Evolutionary conservation across 208 protist genomes (phyloP).

Genomic region (Leishmania braziliensis): DNA sequence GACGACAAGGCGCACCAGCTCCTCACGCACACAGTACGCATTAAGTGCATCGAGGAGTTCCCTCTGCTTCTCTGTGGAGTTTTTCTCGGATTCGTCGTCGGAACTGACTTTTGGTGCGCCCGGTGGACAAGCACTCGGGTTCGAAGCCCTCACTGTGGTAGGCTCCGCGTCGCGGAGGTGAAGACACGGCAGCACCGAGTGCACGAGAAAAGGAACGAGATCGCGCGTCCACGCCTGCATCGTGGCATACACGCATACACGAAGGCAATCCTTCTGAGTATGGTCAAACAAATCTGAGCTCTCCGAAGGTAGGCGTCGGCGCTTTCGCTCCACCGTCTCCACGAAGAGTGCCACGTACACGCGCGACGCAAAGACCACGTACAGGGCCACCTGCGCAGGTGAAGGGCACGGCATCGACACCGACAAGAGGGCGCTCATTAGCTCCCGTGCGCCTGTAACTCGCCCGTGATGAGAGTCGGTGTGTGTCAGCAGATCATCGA

Average conservation of each 20-base stretch:
- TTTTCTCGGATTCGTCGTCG: background rate
- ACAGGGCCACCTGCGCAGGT: conserved; percentile 17
- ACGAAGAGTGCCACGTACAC: conserved; percentile 12
- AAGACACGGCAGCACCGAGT: conserved; percentile 29
- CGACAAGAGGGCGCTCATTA: conserved; percentile 24
- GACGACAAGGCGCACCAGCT: conserved; percentile 10
- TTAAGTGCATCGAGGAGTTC: background rate
- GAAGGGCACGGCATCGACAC: conserved; percentile 11
- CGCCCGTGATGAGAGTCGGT: background rate
- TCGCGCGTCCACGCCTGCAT: conserved; percentile 58
- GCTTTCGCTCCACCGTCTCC: conserved; percentile 21
- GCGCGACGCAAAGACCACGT: conserved; percentile 15
- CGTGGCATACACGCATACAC: background rate
- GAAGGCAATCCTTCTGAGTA: background rate
- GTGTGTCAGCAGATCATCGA: background rate
- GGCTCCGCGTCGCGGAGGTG: conserved; percentile 21
- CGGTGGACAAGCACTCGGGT: background rate
- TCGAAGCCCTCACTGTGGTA: conserved; percentile 14
- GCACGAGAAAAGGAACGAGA: conserved; percentile 21
- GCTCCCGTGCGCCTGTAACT: conserved; percentile 3
- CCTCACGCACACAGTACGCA: conserved; percentile 8
- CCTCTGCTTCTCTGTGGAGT: background rate
- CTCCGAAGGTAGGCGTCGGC: background rate
- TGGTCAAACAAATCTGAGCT: background rate
- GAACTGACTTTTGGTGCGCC: background rate